Evolutionary conservation across 2,329 filamentous ascomycete genomes (phyloP).

Genomic region (Colletotrichum scovillei): DNA sequence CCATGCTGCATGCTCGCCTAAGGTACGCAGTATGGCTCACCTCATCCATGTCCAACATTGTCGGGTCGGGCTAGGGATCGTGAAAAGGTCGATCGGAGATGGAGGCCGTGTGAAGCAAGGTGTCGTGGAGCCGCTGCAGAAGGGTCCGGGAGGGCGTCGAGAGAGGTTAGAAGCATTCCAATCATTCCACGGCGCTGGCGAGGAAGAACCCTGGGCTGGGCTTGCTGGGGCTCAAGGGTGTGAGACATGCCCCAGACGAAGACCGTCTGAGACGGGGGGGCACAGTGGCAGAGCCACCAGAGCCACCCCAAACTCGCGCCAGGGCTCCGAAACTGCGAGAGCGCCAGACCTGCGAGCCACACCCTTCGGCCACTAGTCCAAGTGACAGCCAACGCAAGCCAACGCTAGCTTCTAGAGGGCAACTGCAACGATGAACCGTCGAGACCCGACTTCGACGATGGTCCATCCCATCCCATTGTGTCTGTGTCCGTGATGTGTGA

Average conservation of each 20-base stretch:
- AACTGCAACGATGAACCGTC: not conserved
- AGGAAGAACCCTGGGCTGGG: constrained; percentile 10
- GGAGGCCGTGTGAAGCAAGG: constrained; percentile 26
- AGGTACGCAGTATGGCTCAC: too few species aligned
- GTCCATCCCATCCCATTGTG: not conserved
- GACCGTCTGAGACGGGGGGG: constrained; percentile 40
- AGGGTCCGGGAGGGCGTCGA: not conserved
- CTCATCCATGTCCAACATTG: not conserved
- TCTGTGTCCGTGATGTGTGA: constrained; percentile 8
- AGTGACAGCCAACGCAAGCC: constrained; percentile 14
- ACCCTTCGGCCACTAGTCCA: not conserved
- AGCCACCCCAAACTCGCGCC: constrained; percentile 14
- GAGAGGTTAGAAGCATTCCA: not conserved
- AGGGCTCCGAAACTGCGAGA: constrained; percentile 31
- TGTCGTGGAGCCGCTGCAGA: constrained; percentile 5
- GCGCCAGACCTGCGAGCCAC: constrained; percentile 3
- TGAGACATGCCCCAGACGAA: constrained; percentile 46
- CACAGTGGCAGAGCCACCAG: not conserved
- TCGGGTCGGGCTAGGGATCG: constrained; percentile 13
- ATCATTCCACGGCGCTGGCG: constrained; percentile 5
- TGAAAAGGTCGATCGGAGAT: constrained; percentile 29
- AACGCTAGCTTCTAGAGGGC: not conserved
- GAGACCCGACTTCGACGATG: not conserved
- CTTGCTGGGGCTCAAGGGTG: constrained; percentile 21
- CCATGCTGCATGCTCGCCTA: not conserved